These are phyloP conservation scores for Fusarium tricinctum DNA, from an alignment of 2,329 filamentous ascomycete genomes.

Conservation along the genomic window DNA sequence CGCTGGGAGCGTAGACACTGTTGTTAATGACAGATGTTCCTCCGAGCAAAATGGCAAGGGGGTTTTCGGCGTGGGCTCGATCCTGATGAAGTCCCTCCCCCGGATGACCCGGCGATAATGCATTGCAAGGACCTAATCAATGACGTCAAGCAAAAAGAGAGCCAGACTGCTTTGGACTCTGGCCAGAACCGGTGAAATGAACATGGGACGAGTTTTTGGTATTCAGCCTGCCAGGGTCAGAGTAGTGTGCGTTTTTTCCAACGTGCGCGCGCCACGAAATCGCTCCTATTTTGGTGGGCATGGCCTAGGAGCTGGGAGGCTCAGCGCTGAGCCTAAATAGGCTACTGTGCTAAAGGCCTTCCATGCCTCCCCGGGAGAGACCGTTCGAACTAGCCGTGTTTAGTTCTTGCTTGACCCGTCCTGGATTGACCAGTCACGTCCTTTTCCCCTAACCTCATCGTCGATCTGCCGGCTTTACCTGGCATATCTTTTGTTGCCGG, in stretches of 20 bases:
- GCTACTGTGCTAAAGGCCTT: constrained; percentile 24
- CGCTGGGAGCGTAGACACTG: background rate
- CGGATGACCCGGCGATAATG: constrained; percentile 39
- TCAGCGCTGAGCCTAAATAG: constrained; percentile 37
- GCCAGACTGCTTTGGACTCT: constrained; percentile 19
- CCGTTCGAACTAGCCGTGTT: constrained; percentile 37
- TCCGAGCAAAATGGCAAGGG: background rate
- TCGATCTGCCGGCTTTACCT: constrained; percentile 40
- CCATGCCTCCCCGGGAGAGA: constrained; percentile 28
- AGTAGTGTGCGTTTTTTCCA: constrained; percentile 29
- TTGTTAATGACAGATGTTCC: background rate
- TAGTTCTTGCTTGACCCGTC: constrained; percentile 32
- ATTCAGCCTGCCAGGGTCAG: constrained; percentile 25
- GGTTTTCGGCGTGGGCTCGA: constrained; percentile 2
- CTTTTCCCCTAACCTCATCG: constrained; percentile 36
- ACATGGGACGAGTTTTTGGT: constrained; percentile 43
- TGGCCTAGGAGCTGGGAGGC: background rate
- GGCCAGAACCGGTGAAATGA: constrained; percentile 31
- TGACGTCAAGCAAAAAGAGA: constrained; percentile 40
- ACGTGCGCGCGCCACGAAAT: constrained; percentile 33
- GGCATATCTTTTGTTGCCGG: constrained; percentile 14
- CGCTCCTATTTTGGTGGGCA: constrained; percentile 25
- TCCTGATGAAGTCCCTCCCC: constrained; percentile 7
- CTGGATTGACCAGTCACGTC: constrained; percentile 23
- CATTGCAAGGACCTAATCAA: constrained; percentile 26